A percentile compares a stretch with the other conserved stretches of the same genome.
phyloP scores from a whole-genome alignment of 1,139 yeast genomes.

The Saccharomycopsis hybrid region DNA sequence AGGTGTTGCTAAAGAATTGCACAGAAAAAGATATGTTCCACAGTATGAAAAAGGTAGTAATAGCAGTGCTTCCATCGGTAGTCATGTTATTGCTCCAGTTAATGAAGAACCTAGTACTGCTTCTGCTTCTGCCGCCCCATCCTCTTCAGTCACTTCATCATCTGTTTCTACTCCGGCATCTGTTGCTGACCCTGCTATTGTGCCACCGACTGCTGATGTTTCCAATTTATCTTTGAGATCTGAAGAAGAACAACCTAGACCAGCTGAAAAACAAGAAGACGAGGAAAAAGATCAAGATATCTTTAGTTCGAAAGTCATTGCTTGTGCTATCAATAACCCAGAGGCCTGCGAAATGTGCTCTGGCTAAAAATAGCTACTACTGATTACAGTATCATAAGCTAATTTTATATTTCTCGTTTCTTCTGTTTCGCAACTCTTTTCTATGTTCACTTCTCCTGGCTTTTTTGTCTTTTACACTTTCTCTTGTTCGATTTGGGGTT shows the following conservation, averaged over 20 bases:
- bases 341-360: slow-evolving; percentile 99
- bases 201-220: slow-evolving; percentile 23
- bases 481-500: too few species aligned
- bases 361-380: too few species aligned
- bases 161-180: slow-evolving; percentile 46
- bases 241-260: slow-evolving; percentile 24
- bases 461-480: too few species aligned
- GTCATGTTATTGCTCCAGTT: slow-evolving; percentile 5
- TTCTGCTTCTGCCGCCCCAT: slow-evolving; percentile 21
- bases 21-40: slow-evolving; percentile 19
- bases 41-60: not conserved
- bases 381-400: too few species aligned
- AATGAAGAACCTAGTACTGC: slow-evolving; percentile 28
- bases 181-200: slow-evolving; percentile 24
- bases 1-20: slow-evolving; percentile 19
- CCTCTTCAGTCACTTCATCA: slow-evolving; percentile 24
- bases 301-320: slow-evolving; percentile 86
- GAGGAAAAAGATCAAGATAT: slow-evolving; percentile 69
- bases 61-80: not conserved
- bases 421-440: too few species aligned
- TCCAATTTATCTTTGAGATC: slow-evolving; percentile 24
- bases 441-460: too few species aligned
- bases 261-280: slow-evolving; percentile 32
- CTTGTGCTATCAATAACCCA: slow-evolving; percentile 95
- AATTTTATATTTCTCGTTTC: too few species aligned